A percentile compares a stretch with the other conserved stretches of the same genome.
phyloP scores from a whole-genome alignment of 495 filamentous ascomycete genomes.

The Penicillium taxi region DNA sequence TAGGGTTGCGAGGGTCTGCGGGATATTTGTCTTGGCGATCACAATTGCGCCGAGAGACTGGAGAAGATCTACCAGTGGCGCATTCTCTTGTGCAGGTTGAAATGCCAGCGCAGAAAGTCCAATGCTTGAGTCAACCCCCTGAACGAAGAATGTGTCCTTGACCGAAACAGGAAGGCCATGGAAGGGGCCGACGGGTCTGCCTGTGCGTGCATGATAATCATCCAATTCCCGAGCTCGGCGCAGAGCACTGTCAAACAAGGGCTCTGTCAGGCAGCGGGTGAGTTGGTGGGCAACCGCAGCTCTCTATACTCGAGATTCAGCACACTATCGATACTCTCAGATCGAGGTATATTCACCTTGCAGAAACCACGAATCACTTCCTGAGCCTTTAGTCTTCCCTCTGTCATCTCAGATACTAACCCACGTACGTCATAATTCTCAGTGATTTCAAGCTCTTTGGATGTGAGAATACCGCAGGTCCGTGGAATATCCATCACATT shows the following conservation, averaged over 20 bases:
- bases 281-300: constrained; percentile 56
- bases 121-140: constrained; percentile 49
- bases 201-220: constrained; percentile 39
- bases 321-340: neutral
- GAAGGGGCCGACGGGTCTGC: constrained; percentile 49
- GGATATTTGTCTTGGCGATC: constrained; percentile 60
- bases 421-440: constrained; percentile 47
- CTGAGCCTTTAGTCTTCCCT: constrained; percentile 39
- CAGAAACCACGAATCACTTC: constrained; percentile 54
- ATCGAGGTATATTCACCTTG: constrained; percentile 35
- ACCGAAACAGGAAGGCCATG: constrained; percentile 61
- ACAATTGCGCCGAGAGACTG: constrained; percentile 45
- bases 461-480: constrained; percentile 43
- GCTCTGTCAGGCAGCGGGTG: constrained; percentile 59
- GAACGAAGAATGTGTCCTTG: constrained; percentile 60
- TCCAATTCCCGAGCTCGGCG: constrained; percentile 52
- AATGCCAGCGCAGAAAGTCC: constrained; percentile 49
- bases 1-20: constrained; percentile 41
- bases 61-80: constrained; percentile 33
- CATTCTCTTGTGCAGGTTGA: constrained; percentile 40
- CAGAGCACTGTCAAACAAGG: constrained; percentile 55
- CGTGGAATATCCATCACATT: constrained; percentile 41
- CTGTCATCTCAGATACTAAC: constrained; percentile 40
- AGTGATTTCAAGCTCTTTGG: constrained; percentile 50
- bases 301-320: constrained; percentile 22